Base-by-base conservation (phyloP, 306 rosid species). In the Prunus campanulata region DNA sequence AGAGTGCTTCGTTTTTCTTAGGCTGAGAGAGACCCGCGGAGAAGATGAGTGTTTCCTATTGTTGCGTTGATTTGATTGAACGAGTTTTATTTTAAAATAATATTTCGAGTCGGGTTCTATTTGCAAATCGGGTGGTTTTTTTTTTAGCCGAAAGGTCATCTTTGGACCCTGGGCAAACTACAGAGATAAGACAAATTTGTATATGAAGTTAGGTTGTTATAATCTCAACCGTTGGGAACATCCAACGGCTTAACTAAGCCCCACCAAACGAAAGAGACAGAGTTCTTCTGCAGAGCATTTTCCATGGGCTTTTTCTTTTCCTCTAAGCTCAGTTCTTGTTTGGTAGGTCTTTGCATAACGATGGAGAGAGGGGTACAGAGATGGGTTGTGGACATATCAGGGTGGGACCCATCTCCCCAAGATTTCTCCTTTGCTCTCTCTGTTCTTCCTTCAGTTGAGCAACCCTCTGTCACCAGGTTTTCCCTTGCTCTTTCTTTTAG, bases 301-400 rank as follows among this genome's bases (percentile, higher is more conserved):
- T 48, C 51, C 2, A 48, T 48, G 51, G 51, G 15, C 29, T 27
- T 27, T 27, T 11, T 10, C 3, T 48, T 10, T 13, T 11, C 3
- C 50, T 47, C 50, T 12, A 47, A 32, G 39, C 39, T 39, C 0
- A 39, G 44, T 39, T 39, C 44, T 39, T 39, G 44, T 39, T 39
- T 39, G 44, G 44, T 39, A 6, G 44, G 44, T 39, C 44, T 39
- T 39, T 39, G 44, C 44, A 39, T 16, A n/a, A 32, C 25, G 16
- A 87, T 93, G 98, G 95, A 86, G 74, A 77, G 79, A 68, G 92
- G 93, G 12, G 90, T 87, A 20, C 87, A 66, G 80, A 85, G 98
- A 82, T 90, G 98, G 97, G 81, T 84, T 6, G 91, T 90, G 1
- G 86, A 93, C 81, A 78, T 90, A 71, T 90, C 98, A 1, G 77